These are phyloP conservation scores for Nitzschia putrida DNA, from an alignment of 108 stramenopile genomes.

Conservation along the genomic window DNA sequence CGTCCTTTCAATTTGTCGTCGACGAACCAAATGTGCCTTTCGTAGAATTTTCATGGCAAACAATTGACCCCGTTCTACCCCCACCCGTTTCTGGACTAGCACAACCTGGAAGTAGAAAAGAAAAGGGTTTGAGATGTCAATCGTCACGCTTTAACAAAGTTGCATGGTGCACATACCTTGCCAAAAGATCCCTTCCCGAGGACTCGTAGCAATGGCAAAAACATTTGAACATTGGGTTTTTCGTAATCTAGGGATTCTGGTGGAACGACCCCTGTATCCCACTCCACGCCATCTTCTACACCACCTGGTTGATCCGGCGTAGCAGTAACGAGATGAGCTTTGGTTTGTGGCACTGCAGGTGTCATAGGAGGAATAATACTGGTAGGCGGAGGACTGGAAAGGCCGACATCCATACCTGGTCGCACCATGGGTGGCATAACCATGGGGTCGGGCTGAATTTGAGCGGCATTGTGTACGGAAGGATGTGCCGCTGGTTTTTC, in stretches of 20 bases:
- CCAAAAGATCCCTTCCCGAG: conserved; percentile 91
- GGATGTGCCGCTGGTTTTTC: conserved; percentile 1
- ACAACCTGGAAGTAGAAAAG: conserved; percentile 66
- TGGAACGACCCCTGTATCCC: conserved; percentile 34
- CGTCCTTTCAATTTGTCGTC: conserved; percentile 95
- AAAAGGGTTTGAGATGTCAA: neutral
- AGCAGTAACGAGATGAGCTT: conserved; percentile 26
- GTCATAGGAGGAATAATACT: neutral
- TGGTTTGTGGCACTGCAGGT: conserved; percentile 2
- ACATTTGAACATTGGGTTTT: conserved; percentile 81
- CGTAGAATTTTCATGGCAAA: conserved; percentile 99
- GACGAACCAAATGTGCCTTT: conserved; percentile 89
- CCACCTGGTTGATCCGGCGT: conserved; percentile 30
- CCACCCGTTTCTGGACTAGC: conserved; percentile 80
- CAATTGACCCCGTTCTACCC: conserved; percentile 69
- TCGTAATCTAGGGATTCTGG: conserved; percentile 18
- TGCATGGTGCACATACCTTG: conserved; percentile 58
- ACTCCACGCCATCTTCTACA: conserved; percentile 37
- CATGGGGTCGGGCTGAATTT: neutral
- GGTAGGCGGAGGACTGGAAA: conserved; percentile 8
- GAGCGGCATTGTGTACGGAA: neutral
- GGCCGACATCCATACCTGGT: conserved; percentile 32
- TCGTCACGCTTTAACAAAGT: neutral
- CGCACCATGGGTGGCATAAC: conserved; percentile 16
- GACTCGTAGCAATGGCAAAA: conserved; percentile 80